Base-by-base conservation (phyloP, 768 basidiomycete genomes). In the Lentinula sp. region DNA sequence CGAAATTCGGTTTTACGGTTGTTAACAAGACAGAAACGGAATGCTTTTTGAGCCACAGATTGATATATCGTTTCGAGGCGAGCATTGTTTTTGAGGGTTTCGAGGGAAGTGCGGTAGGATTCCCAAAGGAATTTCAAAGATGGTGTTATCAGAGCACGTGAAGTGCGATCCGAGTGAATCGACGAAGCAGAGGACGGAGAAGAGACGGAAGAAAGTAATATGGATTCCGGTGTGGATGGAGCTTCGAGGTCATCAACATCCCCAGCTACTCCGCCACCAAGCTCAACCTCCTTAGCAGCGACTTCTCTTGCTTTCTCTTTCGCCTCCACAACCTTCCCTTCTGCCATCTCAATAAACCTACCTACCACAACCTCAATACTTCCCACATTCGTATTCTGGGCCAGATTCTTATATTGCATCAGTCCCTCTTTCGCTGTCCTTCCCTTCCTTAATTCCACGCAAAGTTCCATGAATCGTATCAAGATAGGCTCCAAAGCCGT, bases 91-190 rank as follows among this genome's bases (percentile, higher is more conserved):
- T 98, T 96, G 65, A 98, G 81, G 2, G 95, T 95, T 77, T 98
- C 96, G 45, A 99, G 78, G 1, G 91, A 93, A 18, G 93, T 97
- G 60, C 96, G 87, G 71, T 98, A 98, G 66, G 92, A 93, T 79
- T 98, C 96, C 95, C 95, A 98, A n/a, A 95, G 81, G 74, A 98
- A 97, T 71, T 95, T 95, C 70, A 98, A 88, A 88, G 95, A 97
- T 0, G 96, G 96, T 0, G 94, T 97, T 64, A 99, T 94, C 56
- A 98, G 82, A 6, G 94, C 91, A 50, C 96, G 79, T 75, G 98
- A 95, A 35, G 94, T 97, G 66, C 96, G 79, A 74, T 98, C 95
- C 77, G 91, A 91, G 78, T 83, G 95, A 76, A 94, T 91, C 70
- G 82, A 81, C 57, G 94, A 93, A 67, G 90, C 89, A 12, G 53